Conservation (phyloP, 1,284 basidiomycete genomes). For the Leccinum solheimii region DNA sequence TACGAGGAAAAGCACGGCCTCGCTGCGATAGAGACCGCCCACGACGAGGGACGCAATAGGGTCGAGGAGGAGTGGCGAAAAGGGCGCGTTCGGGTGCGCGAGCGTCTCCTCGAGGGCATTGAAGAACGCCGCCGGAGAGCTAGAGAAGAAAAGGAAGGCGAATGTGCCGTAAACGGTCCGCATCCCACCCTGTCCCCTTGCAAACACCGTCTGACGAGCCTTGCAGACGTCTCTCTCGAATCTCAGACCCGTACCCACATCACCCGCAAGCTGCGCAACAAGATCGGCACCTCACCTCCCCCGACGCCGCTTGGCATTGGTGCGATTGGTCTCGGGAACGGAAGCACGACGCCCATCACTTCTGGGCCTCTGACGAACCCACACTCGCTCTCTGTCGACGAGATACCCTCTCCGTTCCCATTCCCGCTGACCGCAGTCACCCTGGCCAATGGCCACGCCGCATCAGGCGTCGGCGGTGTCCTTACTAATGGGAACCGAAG, state of each 20-base stretch:
- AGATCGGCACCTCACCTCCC: slow-evolving; percentile 67
- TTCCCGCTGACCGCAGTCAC: slow-evolving; percentile 61
- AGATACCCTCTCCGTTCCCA: slow-evolving; percentile 79
- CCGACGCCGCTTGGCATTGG: slow-evolving; percentile 47
- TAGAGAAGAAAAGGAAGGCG: slow-evolving; percentile 80
- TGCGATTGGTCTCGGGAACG: slow-evolving; percentile 38
- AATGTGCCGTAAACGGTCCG: slow-evolving; percentile 27
- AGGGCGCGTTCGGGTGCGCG: slow-evolving; percentile 67
- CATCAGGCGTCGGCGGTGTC: slow-evolving; percentile 37
- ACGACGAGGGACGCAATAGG: slow-evolving; percentile 71
- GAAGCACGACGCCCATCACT: slow-evolving; percentile 48
- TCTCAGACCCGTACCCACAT: slow-evolving; percentile 72
- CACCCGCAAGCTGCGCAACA: slow-evolving; percentile 78
- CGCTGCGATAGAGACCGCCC: slow-evolving; percentile 63
- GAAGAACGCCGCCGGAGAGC: slow-evolving; percentile 74
- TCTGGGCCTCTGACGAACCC: slow-evolving; percentile 71
- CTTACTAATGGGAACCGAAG: slow-evolving; percentile 49
- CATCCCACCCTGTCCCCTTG: background rate
- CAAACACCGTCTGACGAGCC: slow-evolving; percentile 7
- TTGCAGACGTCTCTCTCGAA: slow-evolving; percentile 64
- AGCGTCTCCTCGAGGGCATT: slow-evolving; percentile 76
- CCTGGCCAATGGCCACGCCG: slow-evolving; percentile 30
- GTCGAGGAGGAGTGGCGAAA: slow-evolving; percentile 78
- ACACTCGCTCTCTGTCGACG: slow-evolving; percentile 77
- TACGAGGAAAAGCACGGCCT: slow-evolving; percentile 64